phyloP scores from a whole-genome alignment of 331 rosid genomes.

The Quercus phellos region DNA sequence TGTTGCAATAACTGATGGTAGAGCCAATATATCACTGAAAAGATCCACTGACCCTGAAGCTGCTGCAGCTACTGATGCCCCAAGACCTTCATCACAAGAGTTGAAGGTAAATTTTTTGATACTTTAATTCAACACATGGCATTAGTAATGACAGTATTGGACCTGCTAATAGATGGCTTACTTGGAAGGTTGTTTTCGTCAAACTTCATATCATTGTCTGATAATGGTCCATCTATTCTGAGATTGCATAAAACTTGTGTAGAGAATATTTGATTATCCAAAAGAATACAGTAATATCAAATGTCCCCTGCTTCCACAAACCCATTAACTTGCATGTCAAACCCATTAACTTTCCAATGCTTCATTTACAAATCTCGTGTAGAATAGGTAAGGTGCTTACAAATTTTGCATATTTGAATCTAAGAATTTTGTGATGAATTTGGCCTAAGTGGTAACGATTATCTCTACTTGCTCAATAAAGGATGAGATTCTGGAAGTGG shows the following conservation, averaged over 20 bases:
- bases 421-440: not conserved
- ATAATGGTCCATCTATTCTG: not conserved
- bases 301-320: not conserved
- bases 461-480: slow-evolving; percentile 25
- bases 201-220: not conserved
- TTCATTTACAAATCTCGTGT: not conserved
- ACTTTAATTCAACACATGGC: not conserved
- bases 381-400: not conserved
- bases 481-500: slow-evolving; percentile 98
- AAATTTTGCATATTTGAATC: not conserved
- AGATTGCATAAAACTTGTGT: not conserved
- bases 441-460: not conserved
- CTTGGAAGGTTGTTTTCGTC: not conserved
- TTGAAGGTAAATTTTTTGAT: slow-evolving; percentile 56
- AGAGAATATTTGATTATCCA: not conserved
- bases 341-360: not conserved
- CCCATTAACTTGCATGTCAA: not conserved
- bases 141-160: not conserved
- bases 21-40: slow-evolving; percentile 94
- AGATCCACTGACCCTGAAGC: slow-evolving; percentile 89
- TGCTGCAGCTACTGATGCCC: slow-evolving; percentile 62
- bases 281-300: not conserved
- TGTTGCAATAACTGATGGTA: slow-evolving; percentile 93
- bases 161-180: slow-evolving; percentile 1
- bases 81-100: slow-evolving; percentile 79